Conservation (phyloP, 148 eudicot species). For the Chenopodium album region DNA sequence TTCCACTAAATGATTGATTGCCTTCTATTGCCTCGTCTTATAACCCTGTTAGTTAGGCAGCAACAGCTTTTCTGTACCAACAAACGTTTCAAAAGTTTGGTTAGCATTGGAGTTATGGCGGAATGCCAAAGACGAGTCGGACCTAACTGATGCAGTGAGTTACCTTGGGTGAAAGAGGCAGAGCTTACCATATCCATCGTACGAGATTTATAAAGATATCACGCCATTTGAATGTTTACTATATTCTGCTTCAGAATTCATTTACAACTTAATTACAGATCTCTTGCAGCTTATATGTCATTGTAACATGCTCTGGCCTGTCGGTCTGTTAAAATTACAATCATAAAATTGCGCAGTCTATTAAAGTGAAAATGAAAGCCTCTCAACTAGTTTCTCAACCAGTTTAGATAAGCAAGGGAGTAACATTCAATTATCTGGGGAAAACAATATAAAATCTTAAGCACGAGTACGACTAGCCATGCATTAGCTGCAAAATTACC, state of each 20-base stretch:
- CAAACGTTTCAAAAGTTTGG: too few relatives aligned
- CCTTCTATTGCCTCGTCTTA: neutral
- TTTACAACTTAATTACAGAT: neutral
- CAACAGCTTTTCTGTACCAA: neutral
- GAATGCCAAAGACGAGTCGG: neutral
- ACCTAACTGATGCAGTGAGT: neutral
- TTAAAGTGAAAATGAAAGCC: neutral
- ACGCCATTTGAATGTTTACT: neutral
- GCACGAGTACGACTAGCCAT: neutral
- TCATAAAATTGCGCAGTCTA: too few relatives aligned
- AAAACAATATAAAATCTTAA: neutral
- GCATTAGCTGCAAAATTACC: neutral
- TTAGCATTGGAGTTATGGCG: too few relatives aligned
- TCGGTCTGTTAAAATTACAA: neutral
- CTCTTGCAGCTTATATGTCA: conserved; percentile 2
- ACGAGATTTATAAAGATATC: neutral
- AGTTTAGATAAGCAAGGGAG: neutral
- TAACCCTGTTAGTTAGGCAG: neutral
- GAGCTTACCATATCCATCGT: neutral
- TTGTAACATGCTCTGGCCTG: neutral
- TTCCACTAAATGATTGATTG: neutral
- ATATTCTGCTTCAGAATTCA: neutral
- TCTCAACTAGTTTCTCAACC: neutral
- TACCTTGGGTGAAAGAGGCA: neutral
- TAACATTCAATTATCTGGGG: neutral